Evolutionary conservation across 2,329 filamentous ascomycete genomes (phyloP), one percentile per base, ranked within the genome.

Genomic region (Arthrobotrys sphaeroides): DNA sequence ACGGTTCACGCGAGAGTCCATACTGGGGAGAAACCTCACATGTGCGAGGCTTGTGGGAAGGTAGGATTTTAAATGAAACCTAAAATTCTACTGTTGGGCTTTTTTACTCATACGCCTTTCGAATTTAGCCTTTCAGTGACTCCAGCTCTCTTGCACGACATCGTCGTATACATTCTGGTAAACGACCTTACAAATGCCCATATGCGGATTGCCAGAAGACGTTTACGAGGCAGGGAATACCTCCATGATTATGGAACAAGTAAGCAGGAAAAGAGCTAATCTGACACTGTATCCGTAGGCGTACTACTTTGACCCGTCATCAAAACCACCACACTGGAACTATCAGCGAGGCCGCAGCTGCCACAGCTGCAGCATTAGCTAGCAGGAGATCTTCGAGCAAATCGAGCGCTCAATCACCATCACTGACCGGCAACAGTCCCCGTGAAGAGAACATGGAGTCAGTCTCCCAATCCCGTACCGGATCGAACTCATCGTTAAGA

Each of bases 181-280:
- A 95, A 84, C 88, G 95, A 57, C 95, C 95, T 0, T 99, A 98
- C 85, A 97, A 97, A 83, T 99, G 95, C 84, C 94, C 94, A 0
- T 98, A 95, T 80, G 94, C 93, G 73, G 94, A 97, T 82, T 99
- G 95, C 83, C 94, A 98, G 82, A 98, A 98, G 87, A 98, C 94
- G 0, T 99, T 99, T 81, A 99, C 95, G 7, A 78, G 79, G 79
- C 79, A 79, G 55, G 42, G 13, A 33, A 5, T 5, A 10, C 5
- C 5, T 33, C 5, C 5, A 33, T 33, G 28, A 5, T 10, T 33
- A 33, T 33, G n/a, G n/a, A n/a, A n/a, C n/a, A n/a, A n/a, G n/a
- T n/a, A n/a, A n/a, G n/a, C n/a, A n/a, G n/a, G n/a, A n/a, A n/a
- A n/a, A n/a, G n/a, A n/a, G n/a, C n/a, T n/a, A n/a, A n/a, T n/a